Evolutionary conservation across 129 eudicot genomes (phyloP).

Genomic region (Flaveria ramosissima): DNA sequence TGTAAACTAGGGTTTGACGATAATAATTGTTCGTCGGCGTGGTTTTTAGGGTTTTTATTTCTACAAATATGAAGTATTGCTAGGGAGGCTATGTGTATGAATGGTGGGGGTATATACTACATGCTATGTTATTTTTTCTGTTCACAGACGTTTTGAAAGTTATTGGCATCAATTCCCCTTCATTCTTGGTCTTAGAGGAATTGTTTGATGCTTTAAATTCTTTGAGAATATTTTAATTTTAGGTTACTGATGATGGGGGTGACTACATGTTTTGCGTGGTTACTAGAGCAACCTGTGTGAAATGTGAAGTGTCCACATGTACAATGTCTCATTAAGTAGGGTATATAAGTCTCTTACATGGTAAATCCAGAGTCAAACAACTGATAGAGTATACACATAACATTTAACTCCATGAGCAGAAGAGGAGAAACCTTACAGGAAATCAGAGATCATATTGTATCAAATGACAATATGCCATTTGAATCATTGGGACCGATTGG

Average conservation of each 20-base stretch:
- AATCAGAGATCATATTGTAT: too few species aligned
- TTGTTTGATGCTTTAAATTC: constrained; percentile 7
- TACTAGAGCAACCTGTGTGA: neutral
- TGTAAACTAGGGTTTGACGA: constrained; percentile 36
- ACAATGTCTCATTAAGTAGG: neutral
- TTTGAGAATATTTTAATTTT: neutral
- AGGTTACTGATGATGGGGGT: constrained; percentile 10
- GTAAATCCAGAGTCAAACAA: too few species aligned
- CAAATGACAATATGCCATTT: too few species aligned
- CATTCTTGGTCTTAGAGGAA: neutral
- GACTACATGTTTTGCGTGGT: neutral
- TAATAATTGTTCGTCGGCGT: neutral
- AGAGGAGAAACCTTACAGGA: too few species aligned
- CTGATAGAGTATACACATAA: too few species aligned
- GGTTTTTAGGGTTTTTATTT: constrained; percentile 21
- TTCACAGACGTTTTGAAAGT: neutral
- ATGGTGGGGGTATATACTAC: neutral
- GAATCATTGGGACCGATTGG: too few species aligned
- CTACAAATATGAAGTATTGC: constrained; percentile 10
- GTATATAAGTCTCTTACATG: neutral
- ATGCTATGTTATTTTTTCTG: constrained; percentile 1
- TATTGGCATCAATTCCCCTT: neutral
- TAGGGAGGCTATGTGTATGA: neutral
- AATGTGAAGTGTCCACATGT: neutral
- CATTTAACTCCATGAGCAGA: too few species aligned